Conservation (phyloP, 805 yeast genomes). For the Sugiyamaella qingdaonensis region DNA sequence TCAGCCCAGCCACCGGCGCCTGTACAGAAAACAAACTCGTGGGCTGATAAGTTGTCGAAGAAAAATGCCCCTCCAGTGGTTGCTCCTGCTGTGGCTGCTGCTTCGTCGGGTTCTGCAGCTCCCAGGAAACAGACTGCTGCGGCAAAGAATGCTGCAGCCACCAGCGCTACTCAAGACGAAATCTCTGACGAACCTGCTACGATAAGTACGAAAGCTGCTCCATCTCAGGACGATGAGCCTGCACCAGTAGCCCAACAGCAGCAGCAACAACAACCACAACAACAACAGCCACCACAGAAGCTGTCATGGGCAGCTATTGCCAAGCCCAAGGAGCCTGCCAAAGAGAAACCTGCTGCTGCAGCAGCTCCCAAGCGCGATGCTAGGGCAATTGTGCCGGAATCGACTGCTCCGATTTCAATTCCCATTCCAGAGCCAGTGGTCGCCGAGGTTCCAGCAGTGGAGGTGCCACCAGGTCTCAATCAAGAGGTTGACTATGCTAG, state of each 20-base stretch:
- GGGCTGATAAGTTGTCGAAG: slow-evolving; percentile 38
- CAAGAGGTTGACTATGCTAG: slow-evolving; percentile 14
- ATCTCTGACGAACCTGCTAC: slow-evolving; percentile 13
- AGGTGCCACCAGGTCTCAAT: slow-evolving; percentile 16
- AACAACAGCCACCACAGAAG: slow-evolving; percentile 21
- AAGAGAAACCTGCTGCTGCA: slow-evolving; percentile 7
- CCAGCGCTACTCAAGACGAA: slow-evolving; percentile 10
- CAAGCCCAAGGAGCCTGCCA: slow-evolving; percentile 13
- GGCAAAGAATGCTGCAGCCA: slow-evolving; percentile 17
- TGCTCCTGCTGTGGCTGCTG: slow-evolving; percentile 21
- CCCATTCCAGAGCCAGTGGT: slow-evolving; percentile 8
- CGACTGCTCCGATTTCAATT: not conserved
- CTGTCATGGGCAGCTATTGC: slow-evolving; percentile 72
- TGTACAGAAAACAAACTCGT: slow-evolving; percentile 28
- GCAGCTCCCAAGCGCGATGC: slow-evolving; percentile 3
- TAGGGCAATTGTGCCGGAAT: slow-evolving; percentile 15
- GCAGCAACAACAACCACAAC: slow-evolving; percentile 16
- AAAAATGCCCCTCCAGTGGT: slow-evolving; percentile 20
- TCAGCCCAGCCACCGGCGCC: slow-evolving; percentile 23
- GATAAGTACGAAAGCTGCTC: slow-evolving; percentile 3
- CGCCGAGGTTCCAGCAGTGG: slow-evolving; percentile 10
- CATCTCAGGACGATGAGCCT: slow-evolving; percentile 13
- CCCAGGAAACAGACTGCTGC: slow-evolving; percentile 19
- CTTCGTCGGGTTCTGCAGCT: not conserved
- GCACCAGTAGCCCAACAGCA: not conserved